Evolutionary conservation across 495 filamentous ascomycete species (phyloP), one percentile per base, ranked within the genome.

Genomic region (Cudoniella acicularis): DNA sequence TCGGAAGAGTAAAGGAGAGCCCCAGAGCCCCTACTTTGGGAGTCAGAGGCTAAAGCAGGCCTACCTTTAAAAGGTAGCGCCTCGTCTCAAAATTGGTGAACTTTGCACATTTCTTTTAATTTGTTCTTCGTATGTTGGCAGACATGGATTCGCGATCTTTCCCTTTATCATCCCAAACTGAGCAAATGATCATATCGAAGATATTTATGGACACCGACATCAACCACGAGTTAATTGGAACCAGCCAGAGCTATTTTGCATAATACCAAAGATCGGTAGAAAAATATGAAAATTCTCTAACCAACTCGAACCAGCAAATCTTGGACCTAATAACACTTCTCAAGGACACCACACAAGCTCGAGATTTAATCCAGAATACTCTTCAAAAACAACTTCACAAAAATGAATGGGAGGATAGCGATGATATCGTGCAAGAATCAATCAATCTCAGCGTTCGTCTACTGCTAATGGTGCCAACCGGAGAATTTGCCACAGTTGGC

Each of bases 241-340:
- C 46, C 21, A 49, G 46, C 46, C 46, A 49, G 16, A 49, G 46
- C 46, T 49, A 49, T 18, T 49, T 49, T 49, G 8, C n/a, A 18
- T 49, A 49, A 8, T 49, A 49, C 21, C 46, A 49, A 49, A 49
- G 21, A 49, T 49, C n/a, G 46, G 17, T 49, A 49, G 46, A 17
- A 23, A 49, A 49, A 18, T 18, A 17, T 17, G 46, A 17, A 49
- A 49, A 49, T 23, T 9, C 9, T 17, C 46, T 49, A 8, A 49
- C 46, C 17, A 9, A 49, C 9, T 49, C 46, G 9, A 8, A 49
- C 21, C 46, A 9, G 8, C 46, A 18, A 23, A 49, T 49, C 46
- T 9, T 17, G 10, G 21, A 49, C 8, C 46, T 49, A 8, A 23
- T 49, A 49, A 18, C 46, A 49, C 8, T 49, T 49, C 46, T 49